Percentiles rank a stretch among this genome's conserved stretches.
Conservation (phyloP, 257 asterid species). For the Voacanga thouarsii region DNA sequence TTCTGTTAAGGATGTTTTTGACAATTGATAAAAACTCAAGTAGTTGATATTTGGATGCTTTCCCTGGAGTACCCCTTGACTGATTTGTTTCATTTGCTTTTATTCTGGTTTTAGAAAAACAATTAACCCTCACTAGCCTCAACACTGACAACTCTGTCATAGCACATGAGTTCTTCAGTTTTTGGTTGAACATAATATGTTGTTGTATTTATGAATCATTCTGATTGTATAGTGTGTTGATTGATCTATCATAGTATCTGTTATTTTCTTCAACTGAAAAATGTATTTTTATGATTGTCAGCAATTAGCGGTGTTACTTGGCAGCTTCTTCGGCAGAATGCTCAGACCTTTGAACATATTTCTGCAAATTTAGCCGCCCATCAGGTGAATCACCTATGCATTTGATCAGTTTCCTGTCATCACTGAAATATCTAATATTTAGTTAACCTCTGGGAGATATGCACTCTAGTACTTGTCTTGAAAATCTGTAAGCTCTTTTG, state of each 20-base stretch:
- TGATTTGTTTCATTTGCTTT: neutral
- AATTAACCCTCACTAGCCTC: neutral
- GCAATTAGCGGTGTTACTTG: slow-evolving; percentile 43
- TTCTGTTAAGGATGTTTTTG: neutral
- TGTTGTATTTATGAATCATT: neutral
- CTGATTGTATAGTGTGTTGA: neutral
- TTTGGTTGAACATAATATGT: neutral
- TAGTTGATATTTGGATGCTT: neutral
- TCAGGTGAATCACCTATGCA: slow-evolving; percentile 38
- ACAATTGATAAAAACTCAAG: neutral
- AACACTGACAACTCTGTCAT: neutral
- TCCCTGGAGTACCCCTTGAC: neutral
- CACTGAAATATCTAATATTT: neutral
- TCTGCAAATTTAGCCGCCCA: slow-evolving; percentile 59
- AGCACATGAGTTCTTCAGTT: neutral
- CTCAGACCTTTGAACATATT: slow-evolving; percentile 66
- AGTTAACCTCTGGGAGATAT: neutral
- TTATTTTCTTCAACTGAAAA: neutral
- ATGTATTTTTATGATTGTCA: slow-evolving; percentile 22
- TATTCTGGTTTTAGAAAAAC: neutral
- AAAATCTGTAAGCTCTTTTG: neutral
- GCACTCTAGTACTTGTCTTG: neutral
- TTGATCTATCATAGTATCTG: neutral
- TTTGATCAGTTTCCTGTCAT: neutral
- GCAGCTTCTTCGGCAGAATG: slow-evolving; percentile 71